Base-by-base conservation (phyloP, 2,329 filamentous ascomycete genomes). In the Fusarium stilboides region DNA sequence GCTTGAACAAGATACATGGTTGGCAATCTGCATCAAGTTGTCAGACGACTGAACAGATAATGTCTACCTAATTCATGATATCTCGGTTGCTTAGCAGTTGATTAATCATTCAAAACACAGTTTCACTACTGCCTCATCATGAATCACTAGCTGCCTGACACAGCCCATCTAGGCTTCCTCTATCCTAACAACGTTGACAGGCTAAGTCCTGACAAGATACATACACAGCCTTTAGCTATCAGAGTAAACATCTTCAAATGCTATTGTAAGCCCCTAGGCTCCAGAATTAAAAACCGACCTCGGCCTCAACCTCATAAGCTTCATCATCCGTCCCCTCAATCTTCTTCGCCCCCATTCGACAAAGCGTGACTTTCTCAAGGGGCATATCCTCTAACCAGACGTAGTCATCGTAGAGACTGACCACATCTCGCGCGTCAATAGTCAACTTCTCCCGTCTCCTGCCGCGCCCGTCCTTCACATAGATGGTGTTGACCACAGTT, bases 401-500 rank as follows among this genome's bases (percentile, higher is more conserved):
- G 68, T 89, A 89, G 36, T 89, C 87, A 34, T 85, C 83, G 73
- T 90, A 94, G 60, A 82, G 79, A 42, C 86, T 84, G n/a, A 91
- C 53, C n/a, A 89, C 77, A 13, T 80, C 83, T 50, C 80, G 80
- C 12, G 86, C 88, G 75, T 92, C 85, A 71, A 91, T 76, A 20
- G 80, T 83, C 69, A 86, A 57, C 71, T 75, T 82, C 62, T 83
- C 79, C 14, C 74, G 75, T 37, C 75, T 75, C 62, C 74, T 51
- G 6, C 71, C 68, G 15, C 61, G 50, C 2, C 59, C 59, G 6
- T 64, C 78, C 75, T 85, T 87, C 43, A 89, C 89, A 76, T 97
- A 97, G 15, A 94, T 88, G 1, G 94, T 97, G 78, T 98, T 97
- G 51, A 96, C 80, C 6, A 98, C 82, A 0, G 95, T 98, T 19